A percentile compares a stretch with the other conserved stretches of the same genome.
These are phyloP conservation scores for Benincasa hispida DNA, from an alignment of 306 rosid species.

Conservation along the genomic window DNA sequence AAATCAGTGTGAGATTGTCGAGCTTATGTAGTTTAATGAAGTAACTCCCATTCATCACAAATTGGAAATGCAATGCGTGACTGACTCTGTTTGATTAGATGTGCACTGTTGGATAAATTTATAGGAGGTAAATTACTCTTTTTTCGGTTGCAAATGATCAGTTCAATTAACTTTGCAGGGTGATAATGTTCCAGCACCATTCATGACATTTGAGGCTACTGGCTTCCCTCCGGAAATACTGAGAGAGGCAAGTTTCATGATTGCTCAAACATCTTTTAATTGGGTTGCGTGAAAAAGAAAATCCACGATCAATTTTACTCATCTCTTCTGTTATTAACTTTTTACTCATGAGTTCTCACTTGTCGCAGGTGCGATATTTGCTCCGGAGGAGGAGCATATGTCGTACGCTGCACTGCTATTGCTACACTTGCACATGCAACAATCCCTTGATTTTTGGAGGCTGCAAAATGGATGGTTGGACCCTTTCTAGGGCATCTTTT, in stretches of 20 bases:
- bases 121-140: background rate
- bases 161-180: slow-evolving; percentile 44
- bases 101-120: background rate
- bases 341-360: slow-evolving; percentile 76
- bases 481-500: slow-evolving; percentile 97
- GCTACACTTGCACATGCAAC: slow-evolving; percentile 94
- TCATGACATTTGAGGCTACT: slow-evolving; percentile 77
- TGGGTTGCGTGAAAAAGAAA: background rate
- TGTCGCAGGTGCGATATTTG: slow-evolving; percentile 99
- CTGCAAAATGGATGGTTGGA: slow-evolving; percentile 97
- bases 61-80: background rate
- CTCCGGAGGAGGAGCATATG: slow-evolving; percentile 99
- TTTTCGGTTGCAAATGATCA: slow-evolving; percentile 1
- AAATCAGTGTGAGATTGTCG: background rate
- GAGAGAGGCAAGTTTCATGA: slow-evolving; percentile 68
- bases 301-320: slow-evolving; percentile 6
- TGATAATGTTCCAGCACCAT: slow-evolving; percentile 89
- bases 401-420: slow-evolving; percentile 99
- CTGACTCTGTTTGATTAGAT: background rate
- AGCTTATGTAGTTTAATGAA: background rate
- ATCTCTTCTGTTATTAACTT: slow-evolving; percentile 16
- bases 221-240: slow-evolving; percentile 92
- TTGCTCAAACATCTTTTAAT: background rate
- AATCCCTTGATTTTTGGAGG: slow-evolving; percentile 94
- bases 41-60: background rate